Conservation (phyloP, 2,329 filamentous ascomycete genomes). For the Xylariaceae sp. region DNA sequence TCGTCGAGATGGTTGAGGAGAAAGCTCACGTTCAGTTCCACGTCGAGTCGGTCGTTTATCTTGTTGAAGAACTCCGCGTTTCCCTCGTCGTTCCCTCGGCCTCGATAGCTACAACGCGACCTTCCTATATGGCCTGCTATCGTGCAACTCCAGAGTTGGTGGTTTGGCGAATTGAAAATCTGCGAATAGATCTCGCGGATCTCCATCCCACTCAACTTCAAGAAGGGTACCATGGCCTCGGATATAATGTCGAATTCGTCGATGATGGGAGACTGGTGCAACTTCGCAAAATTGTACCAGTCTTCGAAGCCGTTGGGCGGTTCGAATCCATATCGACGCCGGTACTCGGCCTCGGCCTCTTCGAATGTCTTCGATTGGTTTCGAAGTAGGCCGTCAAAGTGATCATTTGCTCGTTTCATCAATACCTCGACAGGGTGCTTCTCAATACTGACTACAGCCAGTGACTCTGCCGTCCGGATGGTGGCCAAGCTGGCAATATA, state of each 20-base stretch:
- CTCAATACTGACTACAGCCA: slow-evolving; percentile 2
- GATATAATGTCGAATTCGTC: slow-evolving; percentile 46
- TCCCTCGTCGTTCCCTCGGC: slow-evolving; percentile 33
- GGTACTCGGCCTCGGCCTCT: slow-evolving; percentile 39
- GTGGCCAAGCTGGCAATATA: slow-evolving; percentile 29
- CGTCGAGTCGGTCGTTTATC: slow-evolving; percentile 25
- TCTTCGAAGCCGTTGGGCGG: slow-evolving; percentile 43
- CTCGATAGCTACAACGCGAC: slow-evolving; percentile 34
- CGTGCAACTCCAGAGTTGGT: slow-evolving; percentile 37
- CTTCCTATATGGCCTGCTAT: slow-evolving; percentile 26
- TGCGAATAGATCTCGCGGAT: slow-evolving; percentile 29
- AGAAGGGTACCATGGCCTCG: slow-evolving; percentile 38
- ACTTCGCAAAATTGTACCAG: slow-evolving; percentile 42
- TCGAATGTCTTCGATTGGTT: slow-evolving; percentile 37
- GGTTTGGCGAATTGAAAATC: slow-evolving; percentile 22
- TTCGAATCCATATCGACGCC: slow-evolving; percentile 37
- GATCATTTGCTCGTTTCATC: slow-evolving; percentile 23
- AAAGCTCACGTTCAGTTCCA: slow-evolving; percentile 37
- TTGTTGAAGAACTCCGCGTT: slow-evolving; percentile 31
- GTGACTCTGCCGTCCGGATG: slow-evolving; percentile 21
- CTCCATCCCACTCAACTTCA: slow-evolving; percentile 34
- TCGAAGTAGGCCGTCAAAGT: slow-evolving; percentile 31
- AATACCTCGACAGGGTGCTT: slow-evolving; percentile 37
- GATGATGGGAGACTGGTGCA: slow-evolving; percentile 41
- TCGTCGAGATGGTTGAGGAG: slow-evolving; percentile 47